Evolutionary conservation across 1,139 yeast genomes (phyloP).

Genomic region (Debaryomyces psychrophilus): DNA sequence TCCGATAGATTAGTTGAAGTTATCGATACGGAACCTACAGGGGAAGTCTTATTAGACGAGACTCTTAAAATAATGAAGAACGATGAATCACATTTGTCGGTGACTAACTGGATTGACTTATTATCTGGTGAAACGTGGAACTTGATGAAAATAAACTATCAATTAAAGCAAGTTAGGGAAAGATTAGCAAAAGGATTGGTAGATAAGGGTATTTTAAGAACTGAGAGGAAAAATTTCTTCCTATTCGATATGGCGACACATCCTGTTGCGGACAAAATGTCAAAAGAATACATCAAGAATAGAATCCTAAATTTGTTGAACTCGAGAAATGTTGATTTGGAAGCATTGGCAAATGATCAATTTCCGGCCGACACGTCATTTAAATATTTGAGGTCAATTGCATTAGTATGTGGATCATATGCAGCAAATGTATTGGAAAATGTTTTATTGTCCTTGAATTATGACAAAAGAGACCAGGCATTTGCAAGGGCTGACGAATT

Average conservation of each 20-base stretch:
- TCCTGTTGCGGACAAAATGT: conserved; percentile 83
- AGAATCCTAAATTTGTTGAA: conserved; percentile 73
- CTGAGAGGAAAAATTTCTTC: conserved; percentile 92
- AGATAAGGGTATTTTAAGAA: conserved; percentile 95
- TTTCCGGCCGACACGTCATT: conserved; percentile 74
- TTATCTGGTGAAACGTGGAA: conserved; percentile 98
- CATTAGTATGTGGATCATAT: conserved; percentile 85
- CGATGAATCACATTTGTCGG: conserved; percentile 79
- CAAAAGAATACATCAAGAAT: conserved; percentile 78
- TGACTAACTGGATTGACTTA: conserved; percentile 91
- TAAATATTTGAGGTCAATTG: conserved; percentile 74
- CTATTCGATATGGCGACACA: conserved; percentile 98
- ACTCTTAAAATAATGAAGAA: conserved; percentile 86
- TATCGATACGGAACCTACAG: conserved; percentile 82
- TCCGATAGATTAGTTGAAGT: conserved; percentile 89
- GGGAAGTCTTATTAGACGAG: conserved; percentile 93
- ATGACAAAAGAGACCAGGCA: conserved; percentile 91
- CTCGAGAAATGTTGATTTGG: conserved; percentile 65
- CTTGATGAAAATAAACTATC: conserved; percentile 89
- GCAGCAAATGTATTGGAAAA: conserved; percentile 97
- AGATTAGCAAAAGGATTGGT: conserved; percentile 95
- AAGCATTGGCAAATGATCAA: conserved; percentile 51
- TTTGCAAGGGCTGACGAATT: conserved; percentile 92
- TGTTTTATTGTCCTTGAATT: conserved; percentile 74
- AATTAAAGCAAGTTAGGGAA: conserved; percentile 95